Percentiles rank a stretch among this genome's conserved stretches.
Evolutionary conservation across 2,329 filamentous ascomycete species (phyloP).

Genomic region (Tricladium varicosporioides): DNA sequence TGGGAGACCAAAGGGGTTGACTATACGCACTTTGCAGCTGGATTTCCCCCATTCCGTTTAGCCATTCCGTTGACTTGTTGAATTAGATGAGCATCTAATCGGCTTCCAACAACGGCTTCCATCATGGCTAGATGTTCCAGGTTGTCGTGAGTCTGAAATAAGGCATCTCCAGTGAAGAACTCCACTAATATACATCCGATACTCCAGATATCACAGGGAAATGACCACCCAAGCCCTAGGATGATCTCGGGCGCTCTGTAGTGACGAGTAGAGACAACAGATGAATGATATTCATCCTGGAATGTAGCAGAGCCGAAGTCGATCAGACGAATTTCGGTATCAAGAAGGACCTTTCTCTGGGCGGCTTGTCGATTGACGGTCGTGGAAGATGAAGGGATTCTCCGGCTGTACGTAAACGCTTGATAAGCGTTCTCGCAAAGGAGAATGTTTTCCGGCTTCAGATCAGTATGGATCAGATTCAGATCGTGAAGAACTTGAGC

Average conservation of each 20-base stretch:
- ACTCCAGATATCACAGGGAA: slow-evolving; percentile 71
- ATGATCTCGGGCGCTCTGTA: slow-evolving; percentile 72
- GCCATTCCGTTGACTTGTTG: slow-evolving; percentile 55
- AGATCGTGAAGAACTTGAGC: slow-evolving; percentile 84
- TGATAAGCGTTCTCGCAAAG: slow-evolving; percentile 64
- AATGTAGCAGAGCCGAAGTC: slow-evolving; percentile 73
- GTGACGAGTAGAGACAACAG: slow-evolving; percentile 67
- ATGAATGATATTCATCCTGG: slow-evolving; percentile 71
- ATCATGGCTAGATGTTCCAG: slow-evolving; percentile 75
- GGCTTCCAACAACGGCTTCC: slow-evolving; percentile 62
- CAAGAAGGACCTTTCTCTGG: slow-evolving; percentile 62
- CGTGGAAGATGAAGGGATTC: slow-evolving; percentile 65
- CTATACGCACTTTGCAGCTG: slow-evolving; percentile 60
- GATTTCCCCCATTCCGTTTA: slow-evolving; percentile 55
- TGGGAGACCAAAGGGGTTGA: background rate
- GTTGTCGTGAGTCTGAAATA: slow-evolving; percentile 73
- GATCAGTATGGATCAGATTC: slow-evolving; percentile 89
- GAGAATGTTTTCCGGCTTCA: slow-evolving; percentile 70
- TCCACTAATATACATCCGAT: slow-evolving; percentile 72
- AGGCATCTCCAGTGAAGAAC: slow-evolving; percentile 68
- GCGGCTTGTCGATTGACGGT: slow-evolving; percentile 59
- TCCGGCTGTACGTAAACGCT: slow-evolving; percentile 68
- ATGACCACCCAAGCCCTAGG: slow-evolving; percentile 68
- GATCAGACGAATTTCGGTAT: slow-evolving; percentile 68
- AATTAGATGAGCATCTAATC: slow-evolving; percentile 59